Evolutionary conservation across 495 filamentous ascomycete genomes (phyloP).

Genomic region (Daldinia loculata): DNA sequence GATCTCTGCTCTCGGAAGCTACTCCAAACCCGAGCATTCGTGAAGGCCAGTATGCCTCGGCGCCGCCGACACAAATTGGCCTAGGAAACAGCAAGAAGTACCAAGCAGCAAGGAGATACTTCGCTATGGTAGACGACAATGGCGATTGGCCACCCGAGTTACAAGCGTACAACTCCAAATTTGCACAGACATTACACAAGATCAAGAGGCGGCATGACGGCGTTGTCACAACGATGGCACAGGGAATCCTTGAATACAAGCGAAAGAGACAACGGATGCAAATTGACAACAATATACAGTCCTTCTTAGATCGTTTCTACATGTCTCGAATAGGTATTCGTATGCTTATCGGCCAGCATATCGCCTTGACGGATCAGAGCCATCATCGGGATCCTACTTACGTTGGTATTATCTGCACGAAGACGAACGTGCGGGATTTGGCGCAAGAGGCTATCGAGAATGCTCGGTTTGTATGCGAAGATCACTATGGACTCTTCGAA

Average conservation of each 20-base stretch:
- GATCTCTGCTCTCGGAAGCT: conserved; percentile 75
- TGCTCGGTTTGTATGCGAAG: conserved; percentile 96
- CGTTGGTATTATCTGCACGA: conserved; percentile 98
- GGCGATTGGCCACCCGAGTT: conserved; percentile 94
- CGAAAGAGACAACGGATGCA: conserved; percentile 96
- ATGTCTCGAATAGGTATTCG: conserved; percentile 99
- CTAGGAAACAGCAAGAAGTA: conserved; percentile 64
- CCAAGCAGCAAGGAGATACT: conserved; percentile 76
- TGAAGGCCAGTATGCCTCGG: conserved; percentile 86
- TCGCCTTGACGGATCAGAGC: conserved; percentile 92
- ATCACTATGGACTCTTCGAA: conserved; percentile 98
- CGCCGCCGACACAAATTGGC: conserved; percentile 61
- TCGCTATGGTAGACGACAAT: conserved; percentile 86
- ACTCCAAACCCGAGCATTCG: conserved; percentile 89
- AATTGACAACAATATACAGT: conserved; percentile 95
- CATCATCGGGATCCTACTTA: conserved; percentile 88
- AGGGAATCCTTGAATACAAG: conserved; percentile 98
- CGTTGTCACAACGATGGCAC: conserved; percentile 93
- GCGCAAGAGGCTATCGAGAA: conserved; percentile 98
- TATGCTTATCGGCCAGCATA: conserved; percentile 98
- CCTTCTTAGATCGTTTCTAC: conserved; percentile 97
- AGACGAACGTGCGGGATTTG: conserved; percentile 94
- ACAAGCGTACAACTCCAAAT: conserved; percentile 90
- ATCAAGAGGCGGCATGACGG: conserved; percentile 97
- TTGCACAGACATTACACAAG: conserved; percentile 81